These are phyloP conservation scores for Solioccasus polychromus DNA, from an alignment of 768 basidiomycete species.

Conservation along the genomic window DNA sequence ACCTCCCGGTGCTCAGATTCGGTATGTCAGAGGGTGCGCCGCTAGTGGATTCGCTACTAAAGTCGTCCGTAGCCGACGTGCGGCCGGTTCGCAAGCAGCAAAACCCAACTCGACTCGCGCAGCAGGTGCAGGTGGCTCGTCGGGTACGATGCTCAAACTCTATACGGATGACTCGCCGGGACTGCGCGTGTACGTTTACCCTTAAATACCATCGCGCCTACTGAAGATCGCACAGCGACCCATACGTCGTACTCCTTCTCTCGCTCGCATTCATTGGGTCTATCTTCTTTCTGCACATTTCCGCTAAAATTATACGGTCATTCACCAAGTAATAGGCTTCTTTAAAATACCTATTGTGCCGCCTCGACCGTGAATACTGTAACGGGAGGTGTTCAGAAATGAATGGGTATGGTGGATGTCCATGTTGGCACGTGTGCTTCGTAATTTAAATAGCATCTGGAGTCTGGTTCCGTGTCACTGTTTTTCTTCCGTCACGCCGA, in stretches of 20 bases:
- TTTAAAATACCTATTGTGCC: conserved; percentile 1
- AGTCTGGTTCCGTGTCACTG: too few species aligned
- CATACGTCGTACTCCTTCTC: conserved; percentile 93
- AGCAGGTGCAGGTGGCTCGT: conserved; percentile 93
- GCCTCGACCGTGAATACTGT: too few species aligned
- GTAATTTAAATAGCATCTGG: too few species aligned
- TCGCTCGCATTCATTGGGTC: conserved; percentile 96
- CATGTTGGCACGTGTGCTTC: too few species aligned
- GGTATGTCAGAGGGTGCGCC: conserved; percentile 43
- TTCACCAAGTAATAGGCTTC: conserved; percentile 67
- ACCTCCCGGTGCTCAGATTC: conserved; percentile 79
- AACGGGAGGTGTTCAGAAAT: too few species aligned
- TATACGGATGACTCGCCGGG: conserved; percentile 99
- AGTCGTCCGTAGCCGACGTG: conserved; percentile 73
- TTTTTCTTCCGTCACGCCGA: too few species aligned
- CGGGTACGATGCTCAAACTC: conserved; percentile 97
- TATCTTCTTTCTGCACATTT: conserved; percentile 98
- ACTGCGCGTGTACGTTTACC: conserved; percentile 94
- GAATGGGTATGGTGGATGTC: too few species aligned
- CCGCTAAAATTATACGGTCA: conserved; percentile 88
- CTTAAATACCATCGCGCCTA: too few species aligned
- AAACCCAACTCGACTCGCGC: conserved; percentile 86
- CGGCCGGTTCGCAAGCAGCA: conserved; percentile 58
- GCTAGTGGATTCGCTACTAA: neutral
- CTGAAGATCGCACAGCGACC: conserved; percentile 70